Percentiles rank a stretch among this genome's conserved stretches.
Conservation (phyloP, 257 asterid genomes). For the Solanum chilense region DNA sequence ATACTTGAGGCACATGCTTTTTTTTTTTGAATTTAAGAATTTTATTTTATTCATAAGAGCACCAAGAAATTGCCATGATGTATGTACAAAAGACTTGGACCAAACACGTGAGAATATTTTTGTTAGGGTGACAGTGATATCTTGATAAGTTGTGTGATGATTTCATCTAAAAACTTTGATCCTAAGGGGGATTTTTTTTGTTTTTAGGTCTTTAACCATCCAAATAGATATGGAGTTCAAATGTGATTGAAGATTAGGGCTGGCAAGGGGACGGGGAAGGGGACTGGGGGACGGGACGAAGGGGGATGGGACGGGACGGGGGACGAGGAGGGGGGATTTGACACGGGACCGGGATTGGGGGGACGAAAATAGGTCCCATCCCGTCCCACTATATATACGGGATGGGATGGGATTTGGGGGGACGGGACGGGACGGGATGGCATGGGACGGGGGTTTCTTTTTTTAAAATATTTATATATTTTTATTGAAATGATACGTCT, state of each 20-base stretch:
- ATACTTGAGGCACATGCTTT: neutral
- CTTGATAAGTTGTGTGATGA: neutral
- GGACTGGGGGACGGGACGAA: too few species aligned
- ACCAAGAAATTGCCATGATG: neutral
- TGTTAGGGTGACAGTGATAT: neutral
- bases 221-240: neutral
- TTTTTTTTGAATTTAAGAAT: neutral
- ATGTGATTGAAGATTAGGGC: neutral
- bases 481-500: too few species aligned
- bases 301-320: too few species aligned
- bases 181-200: neutral
- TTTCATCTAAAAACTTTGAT: neutral
- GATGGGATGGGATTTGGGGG: too few species aligned
- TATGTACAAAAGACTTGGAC: neutral
- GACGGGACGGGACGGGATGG: too few species aligned
- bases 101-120: neutral
- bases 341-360: too few species aligned
- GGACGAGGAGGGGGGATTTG: too few species aligned
- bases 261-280: too few species aligned
- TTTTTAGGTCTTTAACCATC: neutral
- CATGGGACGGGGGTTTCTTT: too few species aligned
- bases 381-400: too few species aligned
- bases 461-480: too few species aligned
- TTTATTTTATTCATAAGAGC: neutral
- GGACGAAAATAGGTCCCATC: too few species aligned